phyloP scores from a whole-genome alignment of 2,329 filamentous ascomycete species.

The Aspergillus hiratsukae region DNA sequence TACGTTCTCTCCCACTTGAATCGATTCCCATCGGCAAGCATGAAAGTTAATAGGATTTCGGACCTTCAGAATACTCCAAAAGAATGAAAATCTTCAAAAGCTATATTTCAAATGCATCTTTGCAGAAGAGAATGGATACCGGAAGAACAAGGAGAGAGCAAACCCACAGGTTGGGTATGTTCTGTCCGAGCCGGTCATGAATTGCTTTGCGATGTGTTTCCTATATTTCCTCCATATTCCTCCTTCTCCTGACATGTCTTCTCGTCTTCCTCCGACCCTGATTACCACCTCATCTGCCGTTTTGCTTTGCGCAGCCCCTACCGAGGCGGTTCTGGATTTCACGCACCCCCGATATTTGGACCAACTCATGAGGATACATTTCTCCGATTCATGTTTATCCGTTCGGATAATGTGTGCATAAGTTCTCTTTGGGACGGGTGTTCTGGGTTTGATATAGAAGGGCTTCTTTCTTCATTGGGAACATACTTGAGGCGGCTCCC shows the following conservation, averaged over 20 bases:
- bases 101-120: not conserved
- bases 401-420: slow-evolving; percentile 8
- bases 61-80: not conserved
- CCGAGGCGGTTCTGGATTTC: not conserved
- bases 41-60: not conserved
- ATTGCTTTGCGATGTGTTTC: not conserved
- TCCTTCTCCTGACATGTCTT: slow-evolving; percentile 5
- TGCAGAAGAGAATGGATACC: not conserved
- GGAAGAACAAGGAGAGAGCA: not conserved
- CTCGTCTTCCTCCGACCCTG: slow-evolving; percentile 2
- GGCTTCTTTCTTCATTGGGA: slow-evolving; percentile 5
- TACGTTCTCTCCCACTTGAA: not conserved
- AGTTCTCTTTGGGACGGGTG: not conserved
- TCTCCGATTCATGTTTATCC: not conserved
- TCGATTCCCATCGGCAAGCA: not conserved
- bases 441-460: slow-evolving; percentile 2
- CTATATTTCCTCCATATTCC: slow-evolving; percentile 5
- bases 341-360: not conserved
- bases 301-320: not conserved
- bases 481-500: slow-evolving; percentile 2
- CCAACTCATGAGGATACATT: not conserved
- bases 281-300: not conserved
- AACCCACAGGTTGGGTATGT: not conserved
- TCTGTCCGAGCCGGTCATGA: not conserved
- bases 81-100: not conserved